Base-by-base conservation (phyloP, 1,284 basidiomycete species). In the Bjerkandera adusta region DNA sequence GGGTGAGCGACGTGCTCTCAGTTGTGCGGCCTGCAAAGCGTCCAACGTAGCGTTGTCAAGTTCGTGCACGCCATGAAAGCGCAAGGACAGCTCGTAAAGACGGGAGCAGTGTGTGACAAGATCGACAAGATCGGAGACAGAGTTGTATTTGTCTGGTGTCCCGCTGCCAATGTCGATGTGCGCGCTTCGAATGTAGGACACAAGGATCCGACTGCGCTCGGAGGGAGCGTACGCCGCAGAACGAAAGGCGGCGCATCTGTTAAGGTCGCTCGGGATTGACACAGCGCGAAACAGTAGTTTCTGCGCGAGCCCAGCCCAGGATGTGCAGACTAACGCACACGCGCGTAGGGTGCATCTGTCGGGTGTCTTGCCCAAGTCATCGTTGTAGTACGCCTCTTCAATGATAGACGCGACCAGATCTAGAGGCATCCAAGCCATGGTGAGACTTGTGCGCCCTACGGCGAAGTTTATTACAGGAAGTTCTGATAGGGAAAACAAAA, bases 321-420 rank as follows among this genome's bases (percentile, higher is more conserved):
- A 33, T 3, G 47, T 58, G 41, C 63, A 68, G 7, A 77, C 62
- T 20, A 68, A 59, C 8, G 70, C 56, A 40, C 66, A 72, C 15
- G 58, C 54, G 12, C 45, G 47, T 8, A 77, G 63, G 5, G 66
- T 59, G 3, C 15, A 0, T 25, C 64, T 60, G 52, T 76, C 67
- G 1, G 69, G 66, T 1, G 40, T 41, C 36, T 60, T 61, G 3
- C 20, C 16, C 1, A 50, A 40, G 2, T 53, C 51, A n/a, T n/a
- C n/a, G n/a, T n/a, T n/a, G 53, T 72, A 72, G 57, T 73, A 76
- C 6, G 51, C 48, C 16, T 61, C 44, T 29, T 67, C 64, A 1
- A 71, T 52, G 51, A 83, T 70, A 54, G 62, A 64, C 21, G 73
- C 64, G 16, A 77, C 69, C 38, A 81, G 56, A 42, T 74, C 72